Conservation (phyloP, 148 eudicot genomes). For the Rhododendron henanense region DNA sequence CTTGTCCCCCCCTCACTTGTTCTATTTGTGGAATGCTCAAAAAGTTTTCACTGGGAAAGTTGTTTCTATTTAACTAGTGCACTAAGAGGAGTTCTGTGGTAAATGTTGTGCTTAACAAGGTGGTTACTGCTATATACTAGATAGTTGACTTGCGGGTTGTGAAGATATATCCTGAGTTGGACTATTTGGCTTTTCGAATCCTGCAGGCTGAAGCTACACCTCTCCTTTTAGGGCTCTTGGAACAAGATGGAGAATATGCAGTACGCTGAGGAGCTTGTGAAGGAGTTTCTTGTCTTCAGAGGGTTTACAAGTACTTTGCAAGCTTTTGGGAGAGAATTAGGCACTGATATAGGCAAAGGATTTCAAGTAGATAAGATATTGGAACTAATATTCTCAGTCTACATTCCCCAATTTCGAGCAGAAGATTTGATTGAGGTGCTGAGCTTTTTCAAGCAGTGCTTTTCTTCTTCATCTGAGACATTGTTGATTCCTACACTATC, state of each 20-base stretch:
- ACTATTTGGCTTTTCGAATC: neutral
- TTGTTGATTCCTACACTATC: conserved; percentile 40
- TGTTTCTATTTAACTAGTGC: neutral
- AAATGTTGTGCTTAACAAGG: neutral
- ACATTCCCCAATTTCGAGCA: conserved; percentile 70
- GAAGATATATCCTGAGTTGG: neutral
- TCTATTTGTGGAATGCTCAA: neutral
- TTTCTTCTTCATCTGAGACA: conserved; percentile 58
- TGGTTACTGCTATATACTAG: neutral
- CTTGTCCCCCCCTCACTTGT: neutral
- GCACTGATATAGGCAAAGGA: conserved; percentile 74
- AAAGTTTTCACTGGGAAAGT: neutral
- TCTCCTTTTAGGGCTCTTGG: conserved; percentile 15
- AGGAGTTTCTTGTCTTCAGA: conserved; percentile 84
- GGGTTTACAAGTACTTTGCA: conserved; percentile 86
- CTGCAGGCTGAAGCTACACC: neutral
- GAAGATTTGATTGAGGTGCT: conserved; percentile 65
- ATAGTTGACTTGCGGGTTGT: conserved; percentile 6
- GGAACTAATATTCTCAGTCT: conserved; percentile 70
- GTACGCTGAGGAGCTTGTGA: conserved; percentile 87
- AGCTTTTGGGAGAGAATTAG: conserved; percentile 67
- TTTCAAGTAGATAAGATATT: conserved; percentile 85
- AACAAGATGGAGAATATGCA: conserved; percentile 74
- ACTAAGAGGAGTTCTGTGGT: neutral
- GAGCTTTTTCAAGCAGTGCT: conserved; percentile 63